Evolutionary conservation across 169 alveolate species (phyloP).

Genomic region (Cytauxzoon felis): DNA sequence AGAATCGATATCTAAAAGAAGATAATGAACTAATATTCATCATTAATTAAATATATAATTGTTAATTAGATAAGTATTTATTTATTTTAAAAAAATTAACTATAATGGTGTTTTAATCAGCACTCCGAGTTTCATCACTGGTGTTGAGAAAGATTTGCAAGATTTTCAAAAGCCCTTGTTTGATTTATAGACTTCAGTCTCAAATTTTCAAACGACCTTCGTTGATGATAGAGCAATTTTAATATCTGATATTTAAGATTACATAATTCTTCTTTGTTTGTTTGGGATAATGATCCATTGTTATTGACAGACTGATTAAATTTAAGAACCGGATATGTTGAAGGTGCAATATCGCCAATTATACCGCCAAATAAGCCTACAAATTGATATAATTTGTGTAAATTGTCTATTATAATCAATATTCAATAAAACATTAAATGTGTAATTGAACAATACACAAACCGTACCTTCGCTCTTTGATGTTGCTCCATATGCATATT

Average conservation of each 20-base stretch:
- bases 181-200: conserved; percentile 15
- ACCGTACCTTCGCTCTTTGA: no score
- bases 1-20: neutral
- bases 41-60: neutral
- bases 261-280: conserved; percentile 12
- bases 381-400: no score
- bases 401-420: no score
- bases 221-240: conserved; percentile 36
- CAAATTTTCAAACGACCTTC: conserved; percentile 17
- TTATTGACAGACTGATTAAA: conserved; percentile 52
- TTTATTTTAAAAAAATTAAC: no score
- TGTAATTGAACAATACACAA: no score
- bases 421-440: no score
- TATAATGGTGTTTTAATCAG: no score
- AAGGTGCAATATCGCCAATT: conserved; percentile 49
- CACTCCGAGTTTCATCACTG: no score
- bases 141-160: conserved; percentile 39
- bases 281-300: conserved; percentile 33
- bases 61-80: no score
- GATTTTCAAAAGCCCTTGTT: conserved; percentile 20
- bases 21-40: neutral
- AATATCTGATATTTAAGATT: conserved; percentile 24
- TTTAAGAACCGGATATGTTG: conserved; percentile 55
- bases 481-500: no score
- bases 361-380: no score